These are phyloP conservation scores for Lactarius akahatsu DNA, from an alignment of 768 basidiomycete species.

Conservation along the genomic window DNA sequence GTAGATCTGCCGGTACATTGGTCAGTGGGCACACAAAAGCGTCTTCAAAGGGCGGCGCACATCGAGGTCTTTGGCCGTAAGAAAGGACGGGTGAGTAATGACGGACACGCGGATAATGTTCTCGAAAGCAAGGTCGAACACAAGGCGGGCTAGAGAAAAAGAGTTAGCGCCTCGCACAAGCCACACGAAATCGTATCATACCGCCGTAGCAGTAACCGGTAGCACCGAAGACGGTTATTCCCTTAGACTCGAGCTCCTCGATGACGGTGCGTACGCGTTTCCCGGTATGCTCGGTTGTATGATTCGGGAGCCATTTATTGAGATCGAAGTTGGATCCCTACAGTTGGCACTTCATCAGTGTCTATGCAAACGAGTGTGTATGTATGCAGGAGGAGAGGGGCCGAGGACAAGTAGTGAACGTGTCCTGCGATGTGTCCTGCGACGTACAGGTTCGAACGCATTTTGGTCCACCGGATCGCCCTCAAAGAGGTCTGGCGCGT, in stretches of 20 bases:
- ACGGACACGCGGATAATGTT: conserved; percentile 41
- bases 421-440: background rate
- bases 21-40: background rate
- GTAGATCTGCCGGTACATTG: conserved; percentile 34
- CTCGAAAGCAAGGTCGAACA: conserved; percentile 43
- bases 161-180: background rate
- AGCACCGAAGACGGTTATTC: conserved; percentile 35
- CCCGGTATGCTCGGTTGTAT: conserved; percentile 28
- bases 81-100: conserved; percentile 48
- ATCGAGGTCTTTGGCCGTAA: conserved; percentile 43
- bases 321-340: conserved; percentile 19
- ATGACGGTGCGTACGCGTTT: conserved; percentile 32
- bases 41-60: conserved; percentile 24
- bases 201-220: conserved; percentile 36
- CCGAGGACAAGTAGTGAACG: background rate
- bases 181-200: conserved; percentile 3
- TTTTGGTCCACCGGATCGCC: conserved; percentile 33
- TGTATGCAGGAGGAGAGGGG: background rate
- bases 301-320: conserved; percentile 17
- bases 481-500: conserved; percentile 26
- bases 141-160: conserved; percentile 16
- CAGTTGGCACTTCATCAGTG: background rate
- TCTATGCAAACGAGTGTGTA: background rate
- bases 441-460: conserved; percentile 26
- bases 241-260: conserved; percentile 35